phyloP scores from a whole-genome alignment of 2,329 filamentous ascomycete genomes.

The Aciculosporium take region DNA sequence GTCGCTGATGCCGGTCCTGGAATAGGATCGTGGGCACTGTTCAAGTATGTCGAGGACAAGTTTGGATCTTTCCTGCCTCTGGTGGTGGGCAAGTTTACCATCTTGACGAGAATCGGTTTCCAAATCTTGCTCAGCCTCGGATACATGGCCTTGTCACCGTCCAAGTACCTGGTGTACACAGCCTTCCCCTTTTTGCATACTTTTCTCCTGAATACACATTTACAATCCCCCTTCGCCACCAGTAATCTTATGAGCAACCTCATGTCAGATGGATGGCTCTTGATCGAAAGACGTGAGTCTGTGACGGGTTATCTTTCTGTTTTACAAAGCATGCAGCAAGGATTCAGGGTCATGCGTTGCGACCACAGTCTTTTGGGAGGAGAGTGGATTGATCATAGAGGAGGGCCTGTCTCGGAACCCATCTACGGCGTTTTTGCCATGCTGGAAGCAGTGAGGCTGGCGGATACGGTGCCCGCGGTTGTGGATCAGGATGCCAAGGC shows the following conservation, averaged over 20 bases:
- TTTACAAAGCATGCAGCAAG: constrained; percentile 54
- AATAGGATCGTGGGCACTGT: constrained; percentile 50
- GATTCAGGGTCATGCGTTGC: constrained; percentile 74
- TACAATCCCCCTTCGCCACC: constrained; percentile 46
- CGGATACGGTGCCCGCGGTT: constrained; percentile 42
- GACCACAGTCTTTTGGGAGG: constrained; percentile 91
- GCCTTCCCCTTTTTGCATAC: constrained; percentile 63
- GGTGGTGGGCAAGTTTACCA: constrained; percentile 45
- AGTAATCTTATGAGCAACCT: constrained; percentile 52
- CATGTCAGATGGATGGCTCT: constrained; percentile 49
- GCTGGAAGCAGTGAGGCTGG: constrained; percentile 77
- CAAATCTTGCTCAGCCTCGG: constrained; percentile 51
- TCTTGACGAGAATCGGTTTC: constrained; percentile 58
- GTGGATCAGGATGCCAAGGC: constrained; percentile 59
- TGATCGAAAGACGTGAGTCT: constrained; percentile 74
- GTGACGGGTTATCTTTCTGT: constrained; percentile 88
- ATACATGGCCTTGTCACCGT: constrained; percentile 55
- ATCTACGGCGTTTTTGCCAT: constrained; percentile 95
- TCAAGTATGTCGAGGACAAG: constrained; percentile 35
- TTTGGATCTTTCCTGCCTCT: constrained; percentile 27
- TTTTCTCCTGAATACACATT: constrained; percentile 58
- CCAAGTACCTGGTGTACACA: constrained; percentile 49
- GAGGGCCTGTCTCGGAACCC: constrained; percentile 54
- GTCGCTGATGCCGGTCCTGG: constrained; percentile 51
- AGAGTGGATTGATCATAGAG: constrained; percentile 58